These are phyloP conservation scores for Melaleuca quinquenervia DNA, from an alignment of 345 rosid species.

Conservation along the genomic window DNA sequence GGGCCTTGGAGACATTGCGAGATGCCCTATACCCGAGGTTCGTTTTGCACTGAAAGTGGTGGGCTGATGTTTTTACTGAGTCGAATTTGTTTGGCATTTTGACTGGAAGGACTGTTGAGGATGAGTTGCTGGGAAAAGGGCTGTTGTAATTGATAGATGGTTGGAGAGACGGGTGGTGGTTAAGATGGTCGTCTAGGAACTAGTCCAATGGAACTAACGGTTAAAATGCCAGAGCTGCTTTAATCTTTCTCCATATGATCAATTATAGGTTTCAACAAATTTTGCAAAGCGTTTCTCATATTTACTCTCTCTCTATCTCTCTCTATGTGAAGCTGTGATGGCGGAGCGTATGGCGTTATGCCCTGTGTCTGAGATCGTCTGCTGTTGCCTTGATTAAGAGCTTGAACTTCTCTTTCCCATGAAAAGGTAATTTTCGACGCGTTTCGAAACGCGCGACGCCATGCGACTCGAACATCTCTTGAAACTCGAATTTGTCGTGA, in stretches of 20 bases:
- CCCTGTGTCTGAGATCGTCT: neutral
- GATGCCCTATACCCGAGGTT: constrained; percentile 14
- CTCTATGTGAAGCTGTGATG: neutral
- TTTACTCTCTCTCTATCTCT: neutral
- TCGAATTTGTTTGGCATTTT: constrained; percentile 14
- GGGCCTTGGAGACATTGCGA: neutral
- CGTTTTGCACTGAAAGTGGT: neutral
- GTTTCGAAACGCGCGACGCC: neutral
- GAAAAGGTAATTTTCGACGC: neutral
- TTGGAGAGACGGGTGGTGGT: neutral
- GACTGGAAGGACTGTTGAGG: constrained; percentile 26
- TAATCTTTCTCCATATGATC: neutral
- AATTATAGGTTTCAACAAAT: neutral
- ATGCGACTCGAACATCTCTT: neutral
- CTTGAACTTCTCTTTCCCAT: neutral
- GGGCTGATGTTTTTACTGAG: neutral
- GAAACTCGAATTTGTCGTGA: neutral
- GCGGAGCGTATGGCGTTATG: neutral
- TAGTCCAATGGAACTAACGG: constrained; percentile 33
- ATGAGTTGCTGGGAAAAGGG: neutral
- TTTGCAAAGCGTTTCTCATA: neutral
- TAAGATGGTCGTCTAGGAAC: neutral
- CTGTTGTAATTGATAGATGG: neutral
- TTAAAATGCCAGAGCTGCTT: constrained; percentile 4
- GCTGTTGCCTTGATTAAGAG: neutral